phyloP scores from a whole-genome alignment of 2,329 filamentous ascomycete genomes.

The Penicillium decumbens region DNA sequence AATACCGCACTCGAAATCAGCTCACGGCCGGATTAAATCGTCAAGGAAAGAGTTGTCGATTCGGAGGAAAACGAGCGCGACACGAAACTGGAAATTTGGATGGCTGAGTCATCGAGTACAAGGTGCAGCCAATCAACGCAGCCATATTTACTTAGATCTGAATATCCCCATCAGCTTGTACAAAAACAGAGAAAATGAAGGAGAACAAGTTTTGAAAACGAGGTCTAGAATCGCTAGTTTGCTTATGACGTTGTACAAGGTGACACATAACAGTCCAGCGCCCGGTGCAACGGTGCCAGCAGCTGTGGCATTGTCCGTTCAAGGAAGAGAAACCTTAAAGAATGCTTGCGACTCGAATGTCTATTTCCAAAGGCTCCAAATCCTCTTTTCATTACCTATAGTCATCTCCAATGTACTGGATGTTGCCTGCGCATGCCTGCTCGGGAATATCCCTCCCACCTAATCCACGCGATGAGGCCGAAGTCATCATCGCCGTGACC shows the following conservation, averaged over 20 bases:
- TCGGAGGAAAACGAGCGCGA: background rate
- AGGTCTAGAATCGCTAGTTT: background rate
- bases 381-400: background rate
- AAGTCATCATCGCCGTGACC: conserved; percentile 27
- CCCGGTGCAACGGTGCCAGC: background rate
- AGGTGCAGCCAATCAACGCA: conserved; percentile 9
- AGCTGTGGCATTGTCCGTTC: background rate
- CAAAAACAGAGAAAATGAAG: background rate
- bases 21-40: background rate
- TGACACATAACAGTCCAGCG: background rate
- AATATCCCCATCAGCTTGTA: background rate
- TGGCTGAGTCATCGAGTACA: conserved; percentile 7
- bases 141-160: conserved; percentile 10
- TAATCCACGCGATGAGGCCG: conserved; percentile 12
- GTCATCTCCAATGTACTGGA: conserved; percentile 16
- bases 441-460: background rate
- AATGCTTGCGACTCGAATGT: background rate
- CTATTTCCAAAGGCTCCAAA: background rate
- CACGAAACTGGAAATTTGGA: conserved; percentile 14
- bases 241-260: background rate
- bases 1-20: background rate
- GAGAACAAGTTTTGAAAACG: background rate
- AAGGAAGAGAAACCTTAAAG: background rate
- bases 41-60: background rate
- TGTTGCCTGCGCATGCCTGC: conserved; percentile 1